Evolutionary conservation across 495 filamentous ascomycete species (phyloP).

Genomic region (Aspergillus ellipticus): DNA sequence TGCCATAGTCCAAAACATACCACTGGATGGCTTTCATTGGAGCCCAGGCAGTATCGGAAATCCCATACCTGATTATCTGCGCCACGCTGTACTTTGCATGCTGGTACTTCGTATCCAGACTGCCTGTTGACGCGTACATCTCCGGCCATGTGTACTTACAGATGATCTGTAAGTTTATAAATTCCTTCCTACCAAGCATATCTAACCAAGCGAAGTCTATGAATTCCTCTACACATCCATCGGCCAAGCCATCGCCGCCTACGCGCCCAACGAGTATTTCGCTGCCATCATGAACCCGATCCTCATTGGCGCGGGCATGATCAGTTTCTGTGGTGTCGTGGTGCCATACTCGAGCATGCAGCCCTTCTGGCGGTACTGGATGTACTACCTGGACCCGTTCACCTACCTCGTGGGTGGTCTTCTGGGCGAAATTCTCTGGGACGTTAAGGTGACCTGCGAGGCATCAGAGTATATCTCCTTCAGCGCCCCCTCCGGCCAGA

Average conservation of each 20-base stretch:
- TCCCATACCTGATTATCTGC: conserved; percentile 57
- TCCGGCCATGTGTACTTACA: conserved; percentile 46
- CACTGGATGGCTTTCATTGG: conserved; percentile 44
- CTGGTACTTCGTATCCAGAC: conserved; percentile 58
- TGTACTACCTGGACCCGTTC: conserved; percentile 56
- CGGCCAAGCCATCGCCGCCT: conserved; percentile 48
- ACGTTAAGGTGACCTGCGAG: conserved; percentile 52
- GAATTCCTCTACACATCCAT: conserved; percentile 45
- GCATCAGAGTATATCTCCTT: conserved; percentile 58
- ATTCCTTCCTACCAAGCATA: background rate
- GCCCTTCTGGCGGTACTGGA: conserved; percentile 58
- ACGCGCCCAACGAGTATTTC: conserved; percentile 52
- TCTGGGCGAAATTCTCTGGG: conserved; percentile 39
- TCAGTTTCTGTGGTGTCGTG: conserved; percentile 54
- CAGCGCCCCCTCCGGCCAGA: conserved; percentile 55
- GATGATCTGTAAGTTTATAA: conserved; percentile 42
- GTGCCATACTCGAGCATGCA: conserved; percentile 49
- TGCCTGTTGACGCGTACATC: conserved; percentile 37
- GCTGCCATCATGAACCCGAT: conserved; percentile 52
- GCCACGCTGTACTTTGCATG: conserved; percentile 55
- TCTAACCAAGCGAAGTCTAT: conserved; percentile 30
- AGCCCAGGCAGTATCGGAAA: conserved; percentile 50
- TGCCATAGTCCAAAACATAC: conserved; percentile 60
- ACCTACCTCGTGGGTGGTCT: conserved; percentile 51
- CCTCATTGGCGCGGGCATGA: conserved; percentile 46